Evolutionary conservation across 208 protist species (phyloP), one percentile per base, ranked within the genome.

Genomic region (Crithidia expoeki): DNA sequence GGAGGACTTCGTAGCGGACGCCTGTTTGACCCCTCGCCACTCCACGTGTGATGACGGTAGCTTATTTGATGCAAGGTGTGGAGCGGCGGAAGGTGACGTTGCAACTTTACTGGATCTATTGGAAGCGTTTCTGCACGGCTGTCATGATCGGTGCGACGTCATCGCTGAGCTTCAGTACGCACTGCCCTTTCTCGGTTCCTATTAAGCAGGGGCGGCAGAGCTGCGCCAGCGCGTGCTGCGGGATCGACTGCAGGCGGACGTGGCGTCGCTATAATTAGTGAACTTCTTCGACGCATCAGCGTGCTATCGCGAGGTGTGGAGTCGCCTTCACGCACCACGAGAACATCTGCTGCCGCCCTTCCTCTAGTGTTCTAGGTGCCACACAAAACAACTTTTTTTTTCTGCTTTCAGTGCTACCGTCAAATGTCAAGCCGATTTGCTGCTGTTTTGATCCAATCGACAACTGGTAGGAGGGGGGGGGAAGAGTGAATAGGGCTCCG

Each of bases 211-310:
- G 21, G 51, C 1, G 17, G 30, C 21, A 2, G 33, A 23, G 33
- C 38, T 38, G 7, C 53, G 32, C 2, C 56, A 56, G 23, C 25
- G 23, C 1, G 23, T 38, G 19, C 56, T 49, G 25, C 32, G 14
- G 11, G 32, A 40, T 27, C 66, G 33, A 17, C 32, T 64, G 34
- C 10, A 17, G 12, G 30, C 53, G 4, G 56, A 44, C 25, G 46
- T 47, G 3, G 14, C 49, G 0, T 0, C 23, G 3, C 34, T 66
- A 1, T 21, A 3, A 11, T 57, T 21, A 12, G 14, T 73, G 51
- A 67, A 71, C 36, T 42, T 80, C 32, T 67, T 80, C 23, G 66
- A 68, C 1, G 33, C n/a, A 9, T 79, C 66, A 6, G n/a, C 51
- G n/a, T 23, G 12, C 1, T 74, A 80, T 42, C 44, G 47, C 9